phyloP scores from a whole-genome alignment of 306 rosid species.

The Acacia confusa region DNA sequence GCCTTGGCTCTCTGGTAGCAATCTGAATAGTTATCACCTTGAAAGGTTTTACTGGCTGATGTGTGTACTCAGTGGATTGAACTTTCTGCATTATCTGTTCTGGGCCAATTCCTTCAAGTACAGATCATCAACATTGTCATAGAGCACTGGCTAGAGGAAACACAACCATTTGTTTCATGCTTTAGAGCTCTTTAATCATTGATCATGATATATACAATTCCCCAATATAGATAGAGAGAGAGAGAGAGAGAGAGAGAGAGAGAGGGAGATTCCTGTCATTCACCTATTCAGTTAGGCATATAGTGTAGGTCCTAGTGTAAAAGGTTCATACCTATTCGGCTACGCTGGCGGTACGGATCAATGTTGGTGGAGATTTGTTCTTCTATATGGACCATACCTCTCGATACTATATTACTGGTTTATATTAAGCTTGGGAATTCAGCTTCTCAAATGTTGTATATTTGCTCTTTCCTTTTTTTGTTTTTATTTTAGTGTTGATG shows the following conservation, averaged over 20 bases:
- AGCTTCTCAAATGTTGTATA: neutral
- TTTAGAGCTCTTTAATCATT: neutral
- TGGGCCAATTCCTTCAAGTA: constrained; percentile 67
- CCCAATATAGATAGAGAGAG: constrained; percentile 8
- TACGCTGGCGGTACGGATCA: constrained; percentile 13
- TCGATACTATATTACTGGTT: neutral
- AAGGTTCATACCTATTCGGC: neutral
- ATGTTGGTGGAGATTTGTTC: constrained; percentile 9
- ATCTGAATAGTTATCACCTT: constrained; percentile 66
- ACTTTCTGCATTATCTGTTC: constrained; percentile 56
- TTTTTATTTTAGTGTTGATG: neutral
- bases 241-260: constrained; percentile 17
- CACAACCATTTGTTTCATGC: constrained; percentile 10
- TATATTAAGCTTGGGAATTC: neutral
- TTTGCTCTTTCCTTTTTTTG: neutral
- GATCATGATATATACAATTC: neutral
- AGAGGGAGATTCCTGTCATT: neutral
- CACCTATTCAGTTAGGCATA: neutral
- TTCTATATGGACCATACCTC: neutral
- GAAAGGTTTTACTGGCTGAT: constrained; percentile 84
- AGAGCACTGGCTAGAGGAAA: constrained; percentile 10
- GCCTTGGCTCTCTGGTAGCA: constrained; percentile 65
- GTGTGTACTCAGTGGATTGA: constrained; percentile 65
- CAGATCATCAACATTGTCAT: constrained; percentile 35
- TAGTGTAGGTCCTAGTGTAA: neutral